These are phyloP conservation scores for Fraxinus floribunda DNA, from an alignment of 305 asterid species.

Conservation along the genomic window DNA sequence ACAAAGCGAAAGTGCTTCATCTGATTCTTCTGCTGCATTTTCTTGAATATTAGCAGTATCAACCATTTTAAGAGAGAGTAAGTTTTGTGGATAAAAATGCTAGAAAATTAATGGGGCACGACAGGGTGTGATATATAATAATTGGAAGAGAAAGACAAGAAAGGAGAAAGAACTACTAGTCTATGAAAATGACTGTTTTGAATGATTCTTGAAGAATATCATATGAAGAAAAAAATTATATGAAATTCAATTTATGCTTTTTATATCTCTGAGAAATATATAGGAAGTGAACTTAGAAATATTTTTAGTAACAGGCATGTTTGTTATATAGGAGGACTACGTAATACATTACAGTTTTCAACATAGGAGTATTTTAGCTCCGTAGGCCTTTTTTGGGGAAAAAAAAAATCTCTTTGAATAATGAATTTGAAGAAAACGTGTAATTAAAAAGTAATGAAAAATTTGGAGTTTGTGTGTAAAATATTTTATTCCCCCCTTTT, in stretches of 20 bases:
- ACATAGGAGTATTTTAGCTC: not conserved
- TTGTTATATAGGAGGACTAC: not conserved
- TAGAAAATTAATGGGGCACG: not conserved
- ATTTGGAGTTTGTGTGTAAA: too few species aligned
- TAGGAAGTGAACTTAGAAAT: not conserved
- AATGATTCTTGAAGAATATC: not conserved
- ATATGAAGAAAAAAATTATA: not conserved
- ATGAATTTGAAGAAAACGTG: too few species aligned
- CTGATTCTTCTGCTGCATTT: not conserved
- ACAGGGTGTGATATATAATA: not conserved
- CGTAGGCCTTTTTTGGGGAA: too few species aligned
- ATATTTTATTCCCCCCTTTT: too few species aligned
- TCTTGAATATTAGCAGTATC: not conserved
- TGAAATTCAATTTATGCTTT: not conserved
- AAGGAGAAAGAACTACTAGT: not conserved
- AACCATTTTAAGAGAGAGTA: conserved; percentile 14
- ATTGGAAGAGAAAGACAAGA: not conserved
- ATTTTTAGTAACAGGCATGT: not conserved
- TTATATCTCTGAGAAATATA: not conserved
- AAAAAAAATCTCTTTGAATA: too few species aligned
- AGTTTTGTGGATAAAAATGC: not conserved
- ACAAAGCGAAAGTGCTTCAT: conserved; percentile 32
- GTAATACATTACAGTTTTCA: too few species aligned
- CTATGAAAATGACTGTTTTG: not conserved
- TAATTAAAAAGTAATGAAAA: too few species aligned